Evolutionary conservation across 2,329 filamentous ascomycete genomes (phyloP), one percentile per base, ranked within the genome.

Genomic region (Phialophora expanda): DNA sequence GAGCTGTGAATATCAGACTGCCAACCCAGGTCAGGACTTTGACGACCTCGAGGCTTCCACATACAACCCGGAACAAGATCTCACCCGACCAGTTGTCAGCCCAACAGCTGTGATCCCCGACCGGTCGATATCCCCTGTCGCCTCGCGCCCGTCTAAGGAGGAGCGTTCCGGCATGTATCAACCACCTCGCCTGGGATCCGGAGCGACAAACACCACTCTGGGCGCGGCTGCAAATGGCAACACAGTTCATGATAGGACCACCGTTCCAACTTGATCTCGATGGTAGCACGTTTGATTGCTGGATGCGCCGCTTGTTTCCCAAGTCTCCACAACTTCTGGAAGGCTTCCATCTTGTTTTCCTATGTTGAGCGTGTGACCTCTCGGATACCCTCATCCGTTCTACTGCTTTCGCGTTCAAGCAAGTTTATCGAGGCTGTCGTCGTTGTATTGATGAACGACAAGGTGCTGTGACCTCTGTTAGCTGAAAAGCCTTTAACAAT

Each of bases 1-100:
- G 72, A 75, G 77, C 24, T 74, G 79, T 63, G 76, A 76, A 62
- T 82, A 80, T 66, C 72, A 81, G 66, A 78, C 76, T 1, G 79
- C 78, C 56, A 82, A 82, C 48, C 80, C 80, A 2, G 79, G 79
- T 2, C 80, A 91, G 72, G 89, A 92, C 75, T 72, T 73, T 41
- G 71, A 73, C 28, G 71, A 73, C 44, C 70, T 73, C 34, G 71
- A 73, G 51, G 67, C 69, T 26, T 66, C 61, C 51, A 69, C 69
- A 11, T 73, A 69, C 61, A 66, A 70, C 38, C 71, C 69, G 1
- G 69, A 71, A n/a, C 41, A 66, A 30, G 69, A 71, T 55, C 44
- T 73, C 22, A 68, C 66, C 17, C 56, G 71, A 24, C 71, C 70
- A 22, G 70, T 72, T 26, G 64, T 73, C 28, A 66, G 57, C 26